A percentile compares a stretch with the other conserved stretches of the same genome.
Conservation (phyloP, 306 rosid species). For the Vicia villosa region DNA sequence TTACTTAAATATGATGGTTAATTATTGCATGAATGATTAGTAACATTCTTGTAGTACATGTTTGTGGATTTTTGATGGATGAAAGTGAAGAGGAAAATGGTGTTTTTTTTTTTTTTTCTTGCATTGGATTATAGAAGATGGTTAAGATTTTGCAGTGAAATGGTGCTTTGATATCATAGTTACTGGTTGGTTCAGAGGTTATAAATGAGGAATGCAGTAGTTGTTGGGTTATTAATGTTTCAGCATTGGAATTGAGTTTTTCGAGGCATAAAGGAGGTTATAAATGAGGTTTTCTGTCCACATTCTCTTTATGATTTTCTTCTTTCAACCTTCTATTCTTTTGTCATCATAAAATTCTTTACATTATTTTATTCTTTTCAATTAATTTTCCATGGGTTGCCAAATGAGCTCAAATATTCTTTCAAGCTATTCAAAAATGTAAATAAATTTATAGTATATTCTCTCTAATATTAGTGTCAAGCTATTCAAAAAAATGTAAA, state of each 20-base stretch:
- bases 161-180: slow-evolving; percentile 35
- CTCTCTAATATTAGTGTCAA: too few relatives aligned
- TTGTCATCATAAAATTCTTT: not conserved
- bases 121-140: slow-evolving; percentile 25
- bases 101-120: slow-evolving; percentile 14
- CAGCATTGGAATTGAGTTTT: slow-evolving; percentile 16
- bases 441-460: too few relatives aligned
- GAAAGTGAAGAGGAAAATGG: slow-evolving; percentile 30
- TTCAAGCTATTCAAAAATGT: too few relatives aligned
- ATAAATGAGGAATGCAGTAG: slow-evolving; percentile 42
- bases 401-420: not conserved
- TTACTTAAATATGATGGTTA: slow-evolving; percentile 2
- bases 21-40: slow-evolving; percentile 37
- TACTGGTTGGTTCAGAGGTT: not conserved
- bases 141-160: slow-evolving; percentile 31
- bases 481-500: too few relatives aligned
- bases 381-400: not conserved
- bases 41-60: slow-evolving; percentile 27
- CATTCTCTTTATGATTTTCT: not conserved
- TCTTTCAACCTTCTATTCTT: not conserved
- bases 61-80: not conserved
- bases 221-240: slow-evolving; percentile 45
- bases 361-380: not conserved
- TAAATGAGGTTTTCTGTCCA: slow-evolving; percentile 12
- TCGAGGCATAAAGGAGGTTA: slow-evolving; percentile 42